Evolutionary conservation across 441 rosid genomes (phyloP).

Genomic region (Gossypium gossypioides): DNA sequence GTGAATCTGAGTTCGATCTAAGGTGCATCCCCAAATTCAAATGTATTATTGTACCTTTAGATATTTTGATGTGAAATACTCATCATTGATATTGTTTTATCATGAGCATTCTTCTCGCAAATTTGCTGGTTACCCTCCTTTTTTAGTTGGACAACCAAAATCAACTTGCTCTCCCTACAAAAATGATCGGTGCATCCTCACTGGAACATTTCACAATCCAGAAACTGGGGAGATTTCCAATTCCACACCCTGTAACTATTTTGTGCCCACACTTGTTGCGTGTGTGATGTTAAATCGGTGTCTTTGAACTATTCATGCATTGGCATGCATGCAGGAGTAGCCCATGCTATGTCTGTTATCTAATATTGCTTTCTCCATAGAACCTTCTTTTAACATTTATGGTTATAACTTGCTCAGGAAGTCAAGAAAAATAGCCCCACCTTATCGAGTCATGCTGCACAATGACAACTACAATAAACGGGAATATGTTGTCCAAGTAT

Average conservation of each 20-base stretch:
- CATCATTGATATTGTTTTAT: not conserved
- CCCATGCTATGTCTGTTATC: not conserved
- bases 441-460: constrained; percentile 72
- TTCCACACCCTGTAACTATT: not conserved
- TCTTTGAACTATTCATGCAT: not conserved
- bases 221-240: not conserved
- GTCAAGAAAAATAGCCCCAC: constrained; percentile 70
- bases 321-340: not conserved
- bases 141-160: not conserved
- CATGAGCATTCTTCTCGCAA: not conserved
- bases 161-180: not conserved
- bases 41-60: not conserved
- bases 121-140: not conserved
- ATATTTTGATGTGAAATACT: not conserved
- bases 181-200: not conserved
- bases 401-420: constrained; percentile 37
- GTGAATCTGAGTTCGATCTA: constrained; percentile 78
- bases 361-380: not conserved
- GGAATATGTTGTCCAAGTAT: constrained; percentile 83
- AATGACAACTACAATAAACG: constrained; percentile 82
- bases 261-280: not conserved
- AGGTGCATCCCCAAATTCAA: constrained; percentile 32
- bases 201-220: not conserved
- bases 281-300: not conserved
- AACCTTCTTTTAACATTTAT: not conserved